phyloP scores from a whole-genome alignment of 2,329 filamentous ascomycete genomes.

The Dothideomycetes sp. region DNA sequence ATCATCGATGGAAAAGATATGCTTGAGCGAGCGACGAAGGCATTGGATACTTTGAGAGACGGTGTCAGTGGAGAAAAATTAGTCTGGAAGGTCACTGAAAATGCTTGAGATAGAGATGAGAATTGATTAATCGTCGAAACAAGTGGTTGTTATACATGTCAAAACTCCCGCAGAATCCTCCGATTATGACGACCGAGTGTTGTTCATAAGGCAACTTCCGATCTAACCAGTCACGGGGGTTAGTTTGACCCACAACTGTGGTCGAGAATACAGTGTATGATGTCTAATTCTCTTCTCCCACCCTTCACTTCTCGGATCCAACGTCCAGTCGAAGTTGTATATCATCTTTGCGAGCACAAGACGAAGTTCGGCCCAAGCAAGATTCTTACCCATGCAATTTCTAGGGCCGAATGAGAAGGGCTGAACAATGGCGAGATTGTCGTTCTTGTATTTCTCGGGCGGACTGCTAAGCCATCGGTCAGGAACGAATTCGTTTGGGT shows the following conservation, averaged over 20 bases:
- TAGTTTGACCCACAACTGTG: constrained; percentile 20
- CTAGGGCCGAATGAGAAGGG: constrained; percentile 29
- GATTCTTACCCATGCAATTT: constrained; percentile 21
- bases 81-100: constrained; percentile 30
- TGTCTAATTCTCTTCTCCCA: constrained; percentile 18
- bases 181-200: too few species aligned
- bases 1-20: constrained; percentile 35
- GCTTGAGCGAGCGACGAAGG: constrained; percentile 34
- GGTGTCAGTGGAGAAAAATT: constrained; percentile 38
- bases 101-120: too few species aligned
- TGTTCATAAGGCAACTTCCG: too few species aligned
- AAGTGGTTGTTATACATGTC: too few species aligned
- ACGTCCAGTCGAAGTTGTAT: constrained; percentile 32
- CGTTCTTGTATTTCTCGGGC: constrained; percentile 18
- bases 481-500: constrained; percentile 24
- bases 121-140: neutral
- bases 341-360: constrained; percentile 32
- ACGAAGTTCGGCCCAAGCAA: constrained; percentile 31
- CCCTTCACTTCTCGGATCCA: constrained; percentile 18
- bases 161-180: too few species aligned
- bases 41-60: constrained; percentile 34
- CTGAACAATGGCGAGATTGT: constrained; percentile 22
- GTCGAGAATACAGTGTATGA: constrained; percentile 14
- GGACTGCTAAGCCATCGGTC: constrained; percentile 32
- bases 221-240: neutral